These are phyloP conservation scores for Acanthamoeba culbertsoni DNA, from an alignment of 208 protist genomes.

Conservation along the genomic window DNA sequence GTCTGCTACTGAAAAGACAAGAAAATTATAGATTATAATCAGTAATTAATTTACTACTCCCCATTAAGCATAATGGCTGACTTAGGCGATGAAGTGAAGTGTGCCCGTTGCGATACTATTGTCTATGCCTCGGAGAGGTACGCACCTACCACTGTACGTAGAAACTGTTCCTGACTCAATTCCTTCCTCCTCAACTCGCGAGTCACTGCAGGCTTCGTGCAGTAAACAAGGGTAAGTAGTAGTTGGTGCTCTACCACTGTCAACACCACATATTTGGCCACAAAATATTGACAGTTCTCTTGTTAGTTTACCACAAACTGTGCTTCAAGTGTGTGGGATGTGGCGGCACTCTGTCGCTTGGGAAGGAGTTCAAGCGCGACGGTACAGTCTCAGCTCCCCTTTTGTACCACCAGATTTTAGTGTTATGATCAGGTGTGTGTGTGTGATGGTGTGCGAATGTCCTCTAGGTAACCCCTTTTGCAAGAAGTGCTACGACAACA, in stretches of 20 bases:
- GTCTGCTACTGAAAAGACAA: background rate
- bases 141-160: background rate
- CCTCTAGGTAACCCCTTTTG: background rate
- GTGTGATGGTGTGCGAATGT: background rate
- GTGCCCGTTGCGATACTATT: background rate
- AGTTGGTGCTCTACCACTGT: background rate
- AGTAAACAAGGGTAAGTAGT: background rate
- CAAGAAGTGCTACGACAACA: conserved; percentile 14
- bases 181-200: background rate
- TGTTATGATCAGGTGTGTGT: background rate
- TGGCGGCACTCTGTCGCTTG: background rate
- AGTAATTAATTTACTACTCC: background rate
- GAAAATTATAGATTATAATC: background rate
- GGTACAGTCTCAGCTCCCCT: background rate
- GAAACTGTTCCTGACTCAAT: background rate
- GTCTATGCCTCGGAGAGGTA: background rate
- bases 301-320: background rate
- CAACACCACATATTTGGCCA: too few species aligned
- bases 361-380: conserved; percentile 35
- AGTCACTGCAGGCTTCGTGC: background rate
- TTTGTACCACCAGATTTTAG: background rate
- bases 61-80: background rate
- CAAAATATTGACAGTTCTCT: background rate
- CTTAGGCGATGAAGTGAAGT: background rate
- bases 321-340: conserved; percentile 20